A percentile compares a stretch with the other conserved stretches of the same genome.
phyloP scores from a whole-genome alignment of 169 alveolate genomes.

The Cryptosporidium andersoni region DNA sequence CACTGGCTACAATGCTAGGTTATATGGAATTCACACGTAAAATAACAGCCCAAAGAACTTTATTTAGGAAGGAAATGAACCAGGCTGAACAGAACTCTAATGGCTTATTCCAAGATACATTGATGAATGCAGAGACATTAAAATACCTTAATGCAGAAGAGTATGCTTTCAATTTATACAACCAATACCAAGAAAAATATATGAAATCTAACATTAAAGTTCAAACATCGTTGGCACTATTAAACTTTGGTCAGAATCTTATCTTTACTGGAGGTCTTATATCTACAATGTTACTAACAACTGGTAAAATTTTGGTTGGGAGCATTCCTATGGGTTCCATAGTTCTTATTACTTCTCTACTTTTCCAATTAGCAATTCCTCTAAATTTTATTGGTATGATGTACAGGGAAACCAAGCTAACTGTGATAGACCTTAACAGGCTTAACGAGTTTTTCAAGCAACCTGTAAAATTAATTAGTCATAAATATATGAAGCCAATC shows the following conservation, averaged over 20 bases:
- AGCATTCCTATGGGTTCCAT: conserved; percentile 74
- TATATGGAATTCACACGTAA: conserved; percentile 82
- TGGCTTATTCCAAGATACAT: conserved; percentile 82
- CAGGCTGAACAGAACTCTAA: conserved; percentile 83
- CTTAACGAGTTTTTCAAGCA: conserved; percentile 31
- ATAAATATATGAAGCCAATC: neutral
- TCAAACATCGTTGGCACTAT: conserved; percentile 75
- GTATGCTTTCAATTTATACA: conserved; percentile 20
- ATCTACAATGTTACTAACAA: conserved; percentile 72
- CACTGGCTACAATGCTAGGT: conserved; percentile 80
- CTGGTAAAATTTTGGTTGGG: conserved; percentile 73
- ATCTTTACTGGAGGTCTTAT: conserved; percentile 75
- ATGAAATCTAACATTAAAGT: conserved; percentile 71
- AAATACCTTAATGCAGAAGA: conserved; percentile 31
- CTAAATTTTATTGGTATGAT: conserved; percentile 75
- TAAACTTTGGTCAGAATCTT: conserved; percentile 78
- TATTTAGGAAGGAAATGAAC: conserved; percentile 81
- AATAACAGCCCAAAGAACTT: conserved; percentile 81
- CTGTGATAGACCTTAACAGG: conserved; percentile 71
- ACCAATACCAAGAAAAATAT: conserved; percentile 32
- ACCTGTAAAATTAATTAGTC: neutral
- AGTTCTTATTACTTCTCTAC: conserved; percentile 75
- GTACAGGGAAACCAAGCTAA: conserved; percentile 74
- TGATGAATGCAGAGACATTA: conserved; percentile 82
- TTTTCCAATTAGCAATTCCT: conserved; percentile 78